These are phyloP conservation scores for Camellia lanceoleosa DNA, from an alignment of 148 eudicot genomes.

Conservation along the genomic window DNA sequence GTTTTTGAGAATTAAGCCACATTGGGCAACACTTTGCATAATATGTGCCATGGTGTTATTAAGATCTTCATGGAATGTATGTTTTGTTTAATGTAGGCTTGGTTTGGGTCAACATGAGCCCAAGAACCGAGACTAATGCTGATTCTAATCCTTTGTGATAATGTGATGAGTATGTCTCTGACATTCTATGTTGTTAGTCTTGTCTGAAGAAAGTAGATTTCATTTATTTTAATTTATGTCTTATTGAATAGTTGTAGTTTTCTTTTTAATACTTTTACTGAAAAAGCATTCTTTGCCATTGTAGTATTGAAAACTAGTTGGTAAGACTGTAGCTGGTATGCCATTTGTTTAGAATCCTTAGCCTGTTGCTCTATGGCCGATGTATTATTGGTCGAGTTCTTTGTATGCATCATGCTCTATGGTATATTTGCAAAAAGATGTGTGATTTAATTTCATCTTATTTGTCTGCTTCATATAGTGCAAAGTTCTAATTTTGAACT, in stretches of 20 bases:
- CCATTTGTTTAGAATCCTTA: not conserved
- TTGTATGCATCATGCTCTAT: not conserved
- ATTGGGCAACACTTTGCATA: no score
- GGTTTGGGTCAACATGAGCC: not conserved
- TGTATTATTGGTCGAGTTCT: not conserved
- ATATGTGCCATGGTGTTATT: not conserved
- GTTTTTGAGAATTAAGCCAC: not conserved
- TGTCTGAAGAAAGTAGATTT: not conserved
- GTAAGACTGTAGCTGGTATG: not conserved
- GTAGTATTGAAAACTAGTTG: not conserved
- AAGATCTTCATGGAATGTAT: not conserved
- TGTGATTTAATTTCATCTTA: not conserved
- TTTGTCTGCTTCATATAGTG: not conserved
- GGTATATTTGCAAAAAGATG: not conserved
- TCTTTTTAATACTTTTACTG: not conserved
- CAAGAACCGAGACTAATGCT: not conserved
- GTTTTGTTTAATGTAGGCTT: not conserved
- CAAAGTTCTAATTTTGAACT: not conserved
- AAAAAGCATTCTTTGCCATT: not conserved
- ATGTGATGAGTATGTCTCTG: not conserved
- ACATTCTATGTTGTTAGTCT: not conserved
- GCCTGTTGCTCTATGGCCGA: not conserved
- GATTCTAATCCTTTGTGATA: not conserved
- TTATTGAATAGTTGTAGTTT: not conserved
- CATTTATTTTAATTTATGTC: not conserved